phyloP scores from a whole-genome alignment of 345 rosid species.

The Rhizophora mangle region DNA sequence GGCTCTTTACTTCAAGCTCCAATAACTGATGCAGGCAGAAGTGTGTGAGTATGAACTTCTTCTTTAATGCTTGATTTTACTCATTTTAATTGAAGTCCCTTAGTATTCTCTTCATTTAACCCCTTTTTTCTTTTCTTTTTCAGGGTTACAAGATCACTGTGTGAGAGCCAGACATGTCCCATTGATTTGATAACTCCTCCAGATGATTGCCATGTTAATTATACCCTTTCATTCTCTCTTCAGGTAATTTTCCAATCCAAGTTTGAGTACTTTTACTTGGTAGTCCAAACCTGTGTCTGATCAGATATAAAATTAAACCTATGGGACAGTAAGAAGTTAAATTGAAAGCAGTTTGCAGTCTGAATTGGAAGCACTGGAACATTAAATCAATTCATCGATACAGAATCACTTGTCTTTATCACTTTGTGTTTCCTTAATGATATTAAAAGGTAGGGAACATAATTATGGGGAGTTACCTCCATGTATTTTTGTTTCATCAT shows the following conservation, averaged over 20 bases:
- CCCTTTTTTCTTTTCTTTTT: slow-evolving; percentile 16
- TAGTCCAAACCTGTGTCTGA: not conserved
- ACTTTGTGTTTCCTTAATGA: no score
- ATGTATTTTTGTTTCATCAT: no score
- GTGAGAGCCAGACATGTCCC: slow-evolving; percentile 80
- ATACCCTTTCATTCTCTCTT: slow-evolving; percentile 83
- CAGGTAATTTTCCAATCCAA: slow-evolving; percentile 51
- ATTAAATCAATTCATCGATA: not conserved
- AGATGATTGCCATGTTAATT: slow-evolving; percentile 98
- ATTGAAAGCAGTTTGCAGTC: not conserved
- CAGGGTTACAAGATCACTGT: slow-evolving; percentile 75
- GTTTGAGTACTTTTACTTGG: slow-evolving; percentile 9
- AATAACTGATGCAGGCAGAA: slow-evolving; percentile 65
- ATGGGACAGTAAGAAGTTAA: not conserved
- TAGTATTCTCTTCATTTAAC: slow-evolving; percentile 10
- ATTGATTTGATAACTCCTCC: slow-evolving; percentile 88
- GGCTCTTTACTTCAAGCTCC: slow-evolving; percentile 92
- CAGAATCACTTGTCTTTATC: no score
- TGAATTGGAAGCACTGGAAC: not conserved
- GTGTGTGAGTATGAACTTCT: slow-evolving; percentile 66
- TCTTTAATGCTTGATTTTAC: slow-evolving; percentile 4
- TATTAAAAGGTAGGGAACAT: no score
- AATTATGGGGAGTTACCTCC: no score
- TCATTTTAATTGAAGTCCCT: slow-evolving; percentile 5
- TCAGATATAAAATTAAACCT: not conserved